Conservation (phyloP, 106 monocot species). For the Triglochin maritima region DNA sequence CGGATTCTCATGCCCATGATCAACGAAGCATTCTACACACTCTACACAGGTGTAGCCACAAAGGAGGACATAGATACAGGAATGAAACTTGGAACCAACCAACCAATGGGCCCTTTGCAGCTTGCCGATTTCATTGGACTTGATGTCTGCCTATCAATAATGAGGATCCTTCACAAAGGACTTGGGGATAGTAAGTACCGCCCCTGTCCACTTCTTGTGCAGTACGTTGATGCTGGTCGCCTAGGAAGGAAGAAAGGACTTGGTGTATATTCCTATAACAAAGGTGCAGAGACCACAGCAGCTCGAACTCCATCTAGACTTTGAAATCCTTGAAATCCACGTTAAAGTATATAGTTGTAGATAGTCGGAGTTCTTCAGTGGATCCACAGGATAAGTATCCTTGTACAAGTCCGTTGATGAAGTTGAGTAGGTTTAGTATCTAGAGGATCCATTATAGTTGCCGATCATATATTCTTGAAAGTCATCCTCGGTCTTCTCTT, state of each 20-base stretch:
- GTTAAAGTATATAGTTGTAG: too few relatives aligned
- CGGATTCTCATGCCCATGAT: slow-evolving; percentile 99
- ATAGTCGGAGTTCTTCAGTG: too few relatives aligned
- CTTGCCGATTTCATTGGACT: slow-evolving; percentile 92
- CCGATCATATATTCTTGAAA: too few relatives aligned
- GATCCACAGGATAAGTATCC: too few relatives aligned
- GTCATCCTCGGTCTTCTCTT: too few relatives aligned
- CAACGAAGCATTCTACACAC: slow-evolving; percentile 71
- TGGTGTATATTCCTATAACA: slow-evolving; percentile 65
- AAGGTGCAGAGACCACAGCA: slow-evolving; percentile 7
- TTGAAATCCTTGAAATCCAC: slow-evolving; percentile 2
- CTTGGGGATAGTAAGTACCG: slow-evolving; percentile 72
- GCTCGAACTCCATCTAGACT: slow-evolving; percentile 27
- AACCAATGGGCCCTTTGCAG: slow-evolving; percentile 87
- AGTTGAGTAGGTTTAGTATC: too few relatives aligned
- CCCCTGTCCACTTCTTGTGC: slow-evolving; percentile 88
- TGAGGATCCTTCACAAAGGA: slow-evolving; percentile 42
- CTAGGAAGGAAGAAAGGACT: slow-evolving; percentile 64
- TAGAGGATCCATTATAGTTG: too few relatives aligned
- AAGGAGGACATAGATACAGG: slow-evolving; percentile 88
- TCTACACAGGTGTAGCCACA: slow-evolving; percentile 83
- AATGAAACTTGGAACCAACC: slow-evolving; percentile 91
- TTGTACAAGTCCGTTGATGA: too few relatives aligned
- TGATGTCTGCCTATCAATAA: slow-evolving; percentile 83
- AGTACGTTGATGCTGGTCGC: slow-evolving; percentile 87